These are phyloP conservation scores for Buxus sempervirens DNA, from an alignment of 164 flowering plant genomes.

Conservation along the genomic window DNA sequence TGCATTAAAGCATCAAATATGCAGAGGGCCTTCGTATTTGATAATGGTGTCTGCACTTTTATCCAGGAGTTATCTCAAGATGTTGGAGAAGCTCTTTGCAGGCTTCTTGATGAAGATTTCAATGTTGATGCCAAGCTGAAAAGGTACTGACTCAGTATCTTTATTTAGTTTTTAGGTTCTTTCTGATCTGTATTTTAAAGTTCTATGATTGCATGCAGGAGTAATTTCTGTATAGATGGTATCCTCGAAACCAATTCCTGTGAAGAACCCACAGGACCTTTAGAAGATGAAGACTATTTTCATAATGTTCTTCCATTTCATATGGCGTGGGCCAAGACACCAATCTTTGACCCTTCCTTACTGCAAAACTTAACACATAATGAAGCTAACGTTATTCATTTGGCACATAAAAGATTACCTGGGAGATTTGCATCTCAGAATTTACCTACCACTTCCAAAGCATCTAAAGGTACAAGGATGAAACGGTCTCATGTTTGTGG, in stretches of 20 bases:
- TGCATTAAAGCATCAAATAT: conserved; percentile 6
- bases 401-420: conserved; percentile 29
- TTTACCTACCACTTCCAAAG: conserved; percentile 18
- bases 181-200: conserved; percentile 1
- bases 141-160: conserved; percentile 34
- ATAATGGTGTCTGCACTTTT: conserved; percentile 13
- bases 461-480: conserved; percentile 23
- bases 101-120: conserved; percentile 61
- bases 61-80: conserved; percentile 80
- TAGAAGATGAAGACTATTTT: conserved; percentile 38
- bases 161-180: conserved; percentile 1
- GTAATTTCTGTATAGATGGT: conserved; percentile 28
- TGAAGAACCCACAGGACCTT: conserved; percentile 32
- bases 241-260: conserved; percentile 37
- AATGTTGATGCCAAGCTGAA: conserved; percentile 34
- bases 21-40: conserved; percentile 2
- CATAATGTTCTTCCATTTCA: conserved; percentile 30
- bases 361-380: conserved; percentile 38
- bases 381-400: conserved; percentile 35
- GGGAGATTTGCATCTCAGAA: conserved; percentile 24
- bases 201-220: conserved; percentile 19
- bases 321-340: conserved; percentile 39
- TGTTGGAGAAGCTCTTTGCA: conserved; percentile 82
- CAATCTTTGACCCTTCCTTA: conserved; percentile 43
- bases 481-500: conserved; percentile 24